phyloP scores from a whole-genome alignment of 2,329 filamentous ascomycete species.

The Coniochaeta pulveracea region DNA sequence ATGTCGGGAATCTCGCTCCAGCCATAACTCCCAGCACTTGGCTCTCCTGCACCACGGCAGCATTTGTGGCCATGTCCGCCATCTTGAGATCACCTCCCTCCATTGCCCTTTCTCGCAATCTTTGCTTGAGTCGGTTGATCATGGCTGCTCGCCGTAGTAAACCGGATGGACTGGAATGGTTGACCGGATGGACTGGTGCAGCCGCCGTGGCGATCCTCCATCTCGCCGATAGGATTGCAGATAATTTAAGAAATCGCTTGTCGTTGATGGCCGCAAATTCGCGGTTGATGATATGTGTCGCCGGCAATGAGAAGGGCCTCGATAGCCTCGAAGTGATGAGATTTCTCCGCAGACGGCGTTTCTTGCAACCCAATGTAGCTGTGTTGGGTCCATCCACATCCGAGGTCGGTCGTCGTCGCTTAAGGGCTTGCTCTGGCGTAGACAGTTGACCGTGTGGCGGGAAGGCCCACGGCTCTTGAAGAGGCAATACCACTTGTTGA shows the following conservation, averaged over 20 bases:
- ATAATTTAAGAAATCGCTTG: slow-evolving; percentile 36
- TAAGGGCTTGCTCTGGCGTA: slow-evolving; percentile 16
- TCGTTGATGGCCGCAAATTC: slow-evolving; percentile 33
- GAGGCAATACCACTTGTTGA: slow-evolving; percentile 1
- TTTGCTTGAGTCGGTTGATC: slow-evolving; percentile 46
- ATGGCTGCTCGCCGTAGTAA: slow-evolving; percentile 54
- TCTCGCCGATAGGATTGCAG: slow-evolving; percentile 26
- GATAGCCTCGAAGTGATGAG: slow-evolving; percentile 62
- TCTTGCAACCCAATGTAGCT: slow-evolving; percentile 45
- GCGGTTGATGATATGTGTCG: slow-evolving; percentile 57
- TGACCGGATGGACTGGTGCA: slow-evolving; percentile 1
- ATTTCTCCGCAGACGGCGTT: slow-evolving; percentile 49
- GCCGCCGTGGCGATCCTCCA: slow-evolving; percentile 10
- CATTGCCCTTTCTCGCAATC: slow-evolving; percentile 26
- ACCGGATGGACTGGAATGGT: slow-evolving; percentile 18
- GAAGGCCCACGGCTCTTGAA: not conserved
- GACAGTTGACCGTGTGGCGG: not conserved
- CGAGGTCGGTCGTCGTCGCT: slow-evolving; percentile 38
- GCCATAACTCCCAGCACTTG: slow-evolving; percentile 22
- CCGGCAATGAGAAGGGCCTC: slow-evolving; percentile 55
- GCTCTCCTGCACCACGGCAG: slow-evolving; percentile 17
- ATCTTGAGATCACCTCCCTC: slow-evolving; percentile 19
- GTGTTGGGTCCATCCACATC: slow-evolving; percentile 50
- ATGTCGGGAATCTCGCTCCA: slow-evolving; percentile 18
- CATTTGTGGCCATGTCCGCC: slow-evolving; percentile 20